phyloP scores from a whole-genome alignment of 2,329 filamentous ascomycete species.

The Clonostachys chloroleuca region DNA sequence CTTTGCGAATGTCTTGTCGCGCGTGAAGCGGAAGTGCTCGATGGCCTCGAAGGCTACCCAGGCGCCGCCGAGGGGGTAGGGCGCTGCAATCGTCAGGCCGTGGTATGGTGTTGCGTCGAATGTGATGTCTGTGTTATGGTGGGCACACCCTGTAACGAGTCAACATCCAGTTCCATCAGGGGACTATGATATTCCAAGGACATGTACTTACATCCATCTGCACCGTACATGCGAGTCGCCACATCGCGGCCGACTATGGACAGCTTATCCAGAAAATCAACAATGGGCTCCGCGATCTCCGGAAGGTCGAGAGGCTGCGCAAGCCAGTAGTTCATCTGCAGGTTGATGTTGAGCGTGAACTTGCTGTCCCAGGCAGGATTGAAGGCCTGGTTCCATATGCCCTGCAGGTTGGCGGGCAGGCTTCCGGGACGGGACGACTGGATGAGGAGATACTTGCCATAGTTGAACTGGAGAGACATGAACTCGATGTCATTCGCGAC shows the following conservation, averaged over 20 bases:
- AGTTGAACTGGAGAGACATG: background rate
- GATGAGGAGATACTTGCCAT: constrained; percentile 20
- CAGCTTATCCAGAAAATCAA: constrained; percentile 30
- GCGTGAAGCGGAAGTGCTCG: constrained; percentile 27
- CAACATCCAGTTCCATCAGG: constrained; percentile 1
- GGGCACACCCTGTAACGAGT: constrained; percentile 11
- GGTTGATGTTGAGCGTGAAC: constrained; percentile 38
- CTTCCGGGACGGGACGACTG: constrained; percentile 16
- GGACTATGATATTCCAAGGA: no score
- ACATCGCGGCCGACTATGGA: constrained; percentile 21
- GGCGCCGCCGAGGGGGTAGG: constrained; percentile 19
- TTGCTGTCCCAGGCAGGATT: constrained; percentile 33
- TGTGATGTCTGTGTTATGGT: constrained; percentile 30
- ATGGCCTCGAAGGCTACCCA: constrained; percentile 32
- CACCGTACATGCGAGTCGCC: constrained; percentile 19
- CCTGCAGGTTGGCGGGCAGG: constrained; percentile 36
- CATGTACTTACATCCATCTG: no score
- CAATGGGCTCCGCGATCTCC: constrained; percentile 28
- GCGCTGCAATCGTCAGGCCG: constrained; percentile 3
- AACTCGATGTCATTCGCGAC: no score
- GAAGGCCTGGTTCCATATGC: constrained; percentile 34
- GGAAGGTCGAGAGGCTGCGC: constrained; percentile 10
- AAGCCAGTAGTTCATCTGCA: constrained; percentile 36
- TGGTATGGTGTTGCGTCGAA: constrained; percentile 14
- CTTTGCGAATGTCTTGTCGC: constrained; percentile 18